A percentile compares a stretch with the other conserved stretches of the same genome.
Evolutionary conservation across 2,329 filamentous ascomycete species (phyloP).

Genomic region (Diplocarpon rosae): DNA sequence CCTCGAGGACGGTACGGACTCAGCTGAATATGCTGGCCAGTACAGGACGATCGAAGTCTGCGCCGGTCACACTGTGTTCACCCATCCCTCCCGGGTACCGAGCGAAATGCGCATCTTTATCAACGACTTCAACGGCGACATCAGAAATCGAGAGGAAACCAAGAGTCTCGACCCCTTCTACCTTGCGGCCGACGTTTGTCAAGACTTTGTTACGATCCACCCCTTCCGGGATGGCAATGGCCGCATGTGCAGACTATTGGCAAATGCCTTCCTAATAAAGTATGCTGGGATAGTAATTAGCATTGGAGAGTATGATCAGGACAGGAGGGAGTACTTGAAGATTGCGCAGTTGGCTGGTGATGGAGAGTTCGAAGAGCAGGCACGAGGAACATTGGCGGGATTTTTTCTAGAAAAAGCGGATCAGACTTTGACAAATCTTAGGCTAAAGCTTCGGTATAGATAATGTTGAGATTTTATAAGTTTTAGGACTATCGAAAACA

Average conservation of each 20-base stretch:
- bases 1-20: neutral
- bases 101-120: neutral
- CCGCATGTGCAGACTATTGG: neutral
- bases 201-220: neutral
- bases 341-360: neutral
- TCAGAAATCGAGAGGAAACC: neutral
- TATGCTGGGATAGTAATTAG: neutral
- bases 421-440: neutral
- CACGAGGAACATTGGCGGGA: neutral
- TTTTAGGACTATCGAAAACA: neutral
- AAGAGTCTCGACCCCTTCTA: neutral
- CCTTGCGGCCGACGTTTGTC: neutral
- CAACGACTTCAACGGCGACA: neutral
- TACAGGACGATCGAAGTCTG: neutral
- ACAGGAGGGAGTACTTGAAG: neutral
- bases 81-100: neutral
- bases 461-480: neutral
- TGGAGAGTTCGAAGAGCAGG: neutral
- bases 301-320: neutral
- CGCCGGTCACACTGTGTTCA: neutral
- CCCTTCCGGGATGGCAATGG: neutral
- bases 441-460: neutral
- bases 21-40: neutral
- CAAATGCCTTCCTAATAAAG: neutral
- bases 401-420: neutral